phyloP scores from a whole-genome alignment of 1,284 basidiomycete species.

The Tilletiaria anomala region DNA sequence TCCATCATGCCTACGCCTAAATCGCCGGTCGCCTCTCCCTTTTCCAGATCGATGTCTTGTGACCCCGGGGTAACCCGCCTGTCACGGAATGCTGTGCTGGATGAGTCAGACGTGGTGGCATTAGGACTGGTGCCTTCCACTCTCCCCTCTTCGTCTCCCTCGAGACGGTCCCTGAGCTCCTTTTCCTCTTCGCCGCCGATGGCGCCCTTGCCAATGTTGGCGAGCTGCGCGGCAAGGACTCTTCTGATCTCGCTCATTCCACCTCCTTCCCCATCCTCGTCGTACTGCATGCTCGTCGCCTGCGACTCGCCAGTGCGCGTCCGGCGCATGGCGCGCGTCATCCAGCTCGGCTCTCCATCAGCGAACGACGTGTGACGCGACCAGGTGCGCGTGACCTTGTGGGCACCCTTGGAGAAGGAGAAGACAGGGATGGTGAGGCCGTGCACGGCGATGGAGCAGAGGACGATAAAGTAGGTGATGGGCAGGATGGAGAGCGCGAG shows the following conservation, averaged over 20 bases:
- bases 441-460: constrained; percentile 36
- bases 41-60: constrained; percentile 22
- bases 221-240: constrained; percentile 17
- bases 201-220: constrained; percentile 24
- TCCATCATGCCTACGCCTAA: constrained; percentile 1
- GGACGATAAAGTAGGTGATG: constrained; percentile 37
- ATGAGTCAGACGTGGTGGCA: neutral
- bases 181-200: constrained; percentile 26
- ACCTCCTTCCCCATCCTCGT: constrained; percentile 6
- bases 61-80: no score
- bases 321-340: constrained; percentile 22
- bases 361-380: constrained; percentile 18
- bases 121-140: constrained; percentile 4
- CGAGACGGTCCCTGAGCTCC: constrained; percentile 7
- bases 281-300: constrained; percentile 17
- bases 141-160: constrained; percentile 3
- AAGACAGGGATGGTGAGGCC: constrained; percentile 40
- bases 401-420: constrained; percentile 25
- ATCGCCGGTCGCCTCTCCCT: constrained; percentile 9
- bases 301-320: no score
- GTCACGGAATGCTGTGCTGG: no score
- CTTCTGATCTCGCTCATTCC: constrained; percentile 11
- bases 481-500: constrained; percentile 35
- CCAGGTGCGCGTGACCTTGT: constrained; percentile 22
- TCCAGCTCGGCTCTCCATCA: constrained; percentile 25